Percentiles rank a stretch among this genome's conserved stretches.
These are phyloP conservation scores for Lepidium didymum DNA, from an alignment of 345 rosid genomes.

Conservation along the genomic window DNA sequence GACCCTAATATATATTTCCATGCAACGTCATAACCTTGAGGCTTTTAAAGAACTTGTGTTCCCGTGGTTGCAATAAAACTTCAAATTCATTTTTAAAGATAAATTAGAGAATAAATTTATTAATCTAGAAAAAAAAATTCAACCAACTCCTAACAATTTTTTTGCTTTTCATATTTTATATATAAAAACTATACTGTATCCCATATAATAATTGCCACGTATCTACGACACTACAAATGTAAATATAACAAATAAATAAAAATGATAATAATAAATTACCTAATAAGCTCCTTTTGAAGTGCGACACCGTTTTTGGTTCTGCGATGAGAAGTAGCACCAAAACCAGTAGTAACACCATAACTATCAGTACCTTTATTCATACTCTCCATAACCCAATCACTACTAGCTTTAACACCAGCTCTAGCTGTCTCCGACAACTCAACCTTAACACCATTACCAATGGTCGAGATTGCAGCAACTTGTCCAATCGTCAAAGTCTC, in stretches of 20 bases:
- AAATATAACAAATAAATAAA: neutral
- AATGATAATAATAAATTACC: conserved; percentile 25
- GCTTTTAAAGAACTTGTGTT: neutral
- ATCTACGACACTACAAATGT: neutral
- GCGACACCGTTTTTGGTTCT: conserved; percentile 69
- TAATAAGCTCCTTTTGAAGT: conserved; percentile 64
- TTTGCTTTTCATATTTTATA: neutral
- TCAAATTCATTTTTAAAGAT: neutral
- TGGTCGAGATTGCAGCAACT: conserved; percentile 49
- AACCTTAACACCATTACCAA: conserved; percentile 33
- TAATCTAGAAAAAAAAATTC: neutral
- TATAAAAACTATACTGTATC: neutral
- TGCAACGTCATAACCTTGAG: conserved; percentile 18
- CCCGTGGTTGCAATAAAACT: neutral
- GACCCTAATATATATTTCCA: too few relatives aligned
- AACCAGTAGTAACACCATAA: conserved; percentile 72
- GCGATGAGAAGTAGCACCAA: conserved; percentile 71
- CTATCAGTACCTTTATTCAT: conserved; percentile 68
- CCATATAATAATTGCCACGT: neutral
- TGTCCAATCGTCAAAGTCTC: conserved; percentile 74
- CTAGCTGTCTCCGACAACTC: conserved; percentile 50
- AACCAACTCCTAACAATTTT: neutral
- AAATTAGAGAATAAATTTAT: neutral
- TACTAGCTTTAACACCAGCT: conserved; percentile 60
- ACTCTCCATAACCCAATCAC: conserved; percentile 83